phyloP scores from a whole-genome alignment of 2,329 filamentous ascomycete genomes.

The Diaporthe amygdali region DNA sequence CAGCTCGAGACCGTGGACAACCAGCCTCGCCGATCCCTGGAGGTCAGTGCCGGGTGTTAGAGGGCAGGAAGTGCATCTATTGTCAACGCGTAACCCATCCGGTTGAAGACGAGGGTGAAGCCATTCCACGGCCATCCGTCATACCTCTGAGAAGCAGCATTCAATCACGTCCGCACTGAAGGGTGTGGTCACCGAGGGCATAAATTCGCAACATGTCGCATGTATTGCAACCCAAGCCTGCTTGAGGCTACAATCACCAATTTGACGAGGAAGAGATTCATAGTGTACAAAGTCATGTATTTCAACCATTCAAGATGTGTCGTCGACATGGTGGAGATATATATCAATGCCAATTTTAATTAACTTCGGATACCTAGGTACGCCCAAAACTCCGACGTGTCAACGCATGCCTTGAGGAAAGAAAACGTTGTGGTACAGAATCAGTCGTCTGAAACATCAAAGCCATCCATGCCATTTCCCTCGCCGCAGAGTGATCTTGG shows the following conservation, averaged over 20 bases:
- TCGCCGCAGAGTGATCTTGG: background rate
- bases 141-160: background rate
- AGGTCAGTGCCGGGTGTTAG: too few species aligned
- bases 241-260: too few species aligned
- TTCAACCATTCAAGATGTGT: background rate
- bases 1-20: background rate
- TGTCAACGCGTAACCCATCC: too few species aligned
- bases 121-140: background rate
- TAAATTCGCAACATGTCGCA: background rate
- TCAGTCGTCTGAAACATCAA: background rate
- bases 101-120: background rate
- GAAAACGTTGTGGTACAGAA: background rate
- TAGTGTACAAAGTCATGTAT: too few species aligned
- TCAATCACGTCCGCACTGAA: too few species aligned
- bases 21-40: background rate
- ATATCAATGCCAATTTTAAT: background rate
- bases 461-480: background rate
- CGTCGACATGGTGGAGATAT: background rate
- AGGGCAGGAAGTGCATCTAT: too few species aligned
- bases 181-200: too few species aligned
- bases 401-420: background rate
- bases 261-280: too few species aligned
- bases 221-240: too few species aligned
- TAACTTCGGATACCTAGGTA: constrained; percentile 2
- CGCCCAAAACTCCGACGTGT: constrained; percentile 9